phyloP scores from a whole-genome alignment of 2,329 filamentous ascomycete genomes.

The Clarireedia monteithiana region DNA sequence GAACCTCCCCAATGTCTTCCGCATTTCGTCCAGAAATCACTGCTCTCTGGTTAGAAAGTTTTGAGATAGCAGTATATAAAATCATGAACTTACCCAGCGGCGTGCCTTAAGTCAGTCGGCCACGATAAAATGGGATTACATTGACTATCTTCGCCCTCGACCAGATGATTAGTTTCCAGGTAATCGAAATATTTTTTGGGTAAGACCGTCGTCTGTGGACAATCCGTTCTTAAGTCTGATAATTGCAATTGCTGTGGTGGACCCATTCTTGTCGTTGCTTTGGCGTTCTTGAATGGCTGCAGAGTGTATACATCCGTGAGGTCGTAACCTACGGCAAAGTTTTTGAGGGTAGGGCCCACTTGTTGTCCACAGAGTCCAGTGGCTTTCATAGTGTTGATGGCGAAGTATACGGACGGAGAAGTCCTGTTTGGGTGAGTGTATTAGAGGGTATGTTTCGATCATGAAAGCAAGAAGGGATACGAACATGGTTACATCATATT shows the following conservation, averaged over 20 bases:
- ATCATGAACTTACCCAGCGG: not conserved
- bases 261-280: conserved; percentile 10
- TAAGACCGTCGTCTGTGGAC: conserved; percentile 1
- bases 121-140: conserved; percentile 32
- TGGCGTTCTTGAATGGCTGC: conserved; percentile 14
- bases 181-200: not conserved
- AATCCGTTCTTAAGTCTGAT: conserved; percentile 13
- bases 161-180: not conserved
- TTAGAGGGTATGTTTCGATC: not conserved
- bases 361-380: conserved; percentile 25
- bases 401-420: conserved; percentile 33
- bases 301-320: conserved; percentile 32
- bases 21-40: conserved; percentile 27
- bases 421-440: conserved; percentile 19
- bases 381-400: conserved; percentile 30
- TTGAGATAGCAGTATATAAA: not conserved
- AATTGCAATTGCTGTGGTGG: conserved; percentile 29
- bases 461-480: not conserved
- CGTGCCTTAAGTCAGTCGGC: conserved; percentile 23
- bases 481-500: conserved; percentile 10
- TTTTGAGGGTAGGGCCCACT: conserved; percentile 26
- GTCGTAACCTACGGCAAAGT: conserved; percentile 26
- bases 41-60: not conserved
- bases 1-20: conserved; percentile 22
- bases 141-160: conserved; percentile 5